Evolutionary conservation across 371 early-diverging fungal genomes (phyloP), one percentile per base, ranked within the genome.

Genomic region (Coemansia sp.): DNA sequence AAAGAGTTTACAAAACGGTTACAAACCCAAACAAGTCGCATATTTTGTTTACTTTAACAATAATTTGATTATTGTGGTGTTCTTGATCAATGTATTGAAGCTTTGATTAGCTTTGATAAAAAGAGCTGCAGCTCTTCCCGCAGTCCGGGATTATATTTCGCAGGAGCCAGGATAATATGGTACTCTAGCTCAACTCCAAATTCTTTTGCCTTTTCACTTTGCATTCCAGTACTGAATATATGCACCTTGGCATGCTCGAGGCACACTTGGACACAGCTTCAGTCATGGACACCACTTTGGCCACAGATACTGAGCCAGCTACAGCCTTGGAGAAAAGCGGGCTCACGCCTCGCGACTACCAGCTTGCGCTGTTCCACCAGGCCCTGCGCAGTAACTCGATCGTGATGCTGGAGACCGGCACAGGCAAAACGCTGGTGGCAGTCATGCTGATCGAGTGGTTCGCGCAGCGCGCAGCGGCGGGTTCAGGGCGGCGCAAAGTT

Each of bases 371-470:
- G 7, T 90, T 84, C 58, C 79, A 83, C 58, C 83, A 82, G 51
- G 93, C 97, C 0, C 65, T 82, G 26, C 67, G 81, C 5, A 80
- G 82, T 3, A 97, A 96, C 78, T 82, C 92, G 39, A 89, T 97
- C 63, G 90, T 92, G 0, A 92, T 95, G 1, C 81, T 97, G 57
- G 92, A 94, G 63, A 96, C 97, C 0, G 97, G 97, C 8, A 87
- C 89, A 19, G 97, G 97, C n/a, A 95, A 97, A 74, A 96, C 97
- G 3, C 78, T 95, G 2, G 91, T 94, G 28, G 89, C 96, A 0
- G 88, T 88, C 40, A 83, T 95, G 87, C 81, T 96, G 24, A 89
- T 95, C 46, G 88, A 90, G 70, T 82, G 92, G 59, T 86, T 91
- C 72, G 83, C 80, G 3, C 65, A 72, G 46, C 73, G 72, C 13